These are phyloP conservation scores for Aureobasidium sp. DNA, from an alignment of 2,329 filamentous ascomycete genomes.

Conservation along the genomic window DNA sequence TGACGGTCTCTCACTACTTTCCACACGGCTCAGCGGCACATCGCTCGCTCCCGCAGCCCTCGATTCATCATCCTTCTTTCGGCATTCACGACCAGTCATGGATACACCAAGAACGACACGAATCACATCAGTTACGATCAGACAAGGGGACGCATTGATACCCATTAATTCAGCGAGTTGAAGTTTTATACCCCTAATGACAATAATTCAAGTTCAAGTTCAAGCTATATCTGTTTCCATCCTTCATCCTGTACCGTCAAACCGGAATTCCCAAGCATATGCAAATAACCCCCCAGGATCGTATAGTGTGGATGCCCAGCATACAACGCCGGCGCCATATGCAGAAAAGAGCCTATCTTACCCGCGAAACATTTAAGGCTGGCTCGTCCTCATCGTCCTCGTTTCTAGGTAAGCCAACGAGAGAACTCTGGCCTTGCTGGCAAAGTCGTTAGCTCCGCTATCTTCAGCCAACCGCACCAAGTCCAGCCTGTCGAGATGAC, in stretches of 20 bases:
- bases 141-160: slow-evolving; percentile 8
- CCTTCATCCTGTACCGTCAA: too few relatives aligned
- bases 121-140: slow-evolving; percentile 3
- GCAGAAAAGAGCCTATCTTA: neutral
- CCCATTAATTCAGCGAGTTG: slow-evolving; percentile 10
- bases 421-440: neutral
- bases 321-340: neutral
- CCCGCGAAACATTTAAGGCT: neutral
- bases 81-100: slow-evolving; percentile 5
- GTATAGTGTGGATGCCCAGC: neutral
- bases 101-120: slow-evolving; percentile 1
- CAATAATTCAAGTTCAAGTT: neutral
- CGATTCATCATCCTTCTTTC: neutral
- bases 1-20: neutral
- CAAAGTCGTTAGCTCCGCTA: neutral
- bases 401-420: neutral
- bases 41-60: slow-evolving; percentile 2
- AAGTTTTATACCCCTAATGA: slow-evolving; percentile 9
- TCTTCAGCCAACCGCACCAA: neutral
- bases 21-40: neutral
- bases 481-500: neutral
- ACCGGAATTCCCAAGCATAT: neutral
- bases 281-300: neutral
- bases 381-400: neutral
- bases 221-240: neutral